These are phyloP conservation scores for Ustilago loliicola DNA, from an alignment of 1,284 basidiomycete species.

Conservation along the genomic window DNA sequence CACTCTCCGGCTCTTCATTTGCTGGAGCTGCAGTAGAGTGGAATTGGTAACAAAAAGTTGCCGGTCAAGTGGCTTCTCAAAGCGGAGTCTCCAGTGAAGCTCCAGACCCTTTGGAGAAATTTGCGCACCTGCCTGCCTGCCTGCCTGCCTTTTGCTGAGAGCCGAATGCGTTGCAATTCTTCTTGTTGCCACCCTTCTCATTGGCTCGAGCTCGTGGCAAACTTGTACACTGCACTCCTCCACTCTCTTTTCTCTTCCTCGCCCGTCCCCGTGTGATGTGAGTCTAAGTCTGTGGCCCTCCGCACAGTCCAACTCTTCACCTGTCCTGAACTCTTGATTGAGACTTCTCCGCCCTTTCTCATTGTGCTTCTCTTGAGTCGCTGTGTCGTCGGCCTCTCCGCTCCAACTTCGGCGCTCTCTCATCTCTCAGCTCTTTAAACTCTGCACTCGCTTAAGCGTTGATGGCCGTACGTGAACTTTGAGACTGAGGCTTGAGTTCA, in stretches of 20 bases:
- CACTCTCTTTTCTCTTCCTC: not conserved
- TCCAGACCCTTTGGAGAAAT: slow-evolving; percentile 19
- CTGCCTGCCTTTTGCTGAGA: not conserved
- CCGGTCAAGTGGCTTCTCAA: slow-evolving; percentile 19
- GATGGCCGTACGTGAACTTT: not conserved
- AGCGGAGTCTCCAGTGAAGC: slow-evolving; percentile 38
- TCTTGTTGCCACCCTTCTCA: slow-evolving; percentile 6
- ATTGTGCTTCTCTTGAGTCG: too few relatives aligned
- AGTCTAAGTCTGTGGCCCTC: slow-evolving; percentile 2
- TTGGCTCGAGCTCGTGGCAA: slow-evolving; percentile 20
- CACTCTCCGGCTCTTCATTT: not conserved
- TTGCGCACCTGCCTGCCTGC: not conserved
- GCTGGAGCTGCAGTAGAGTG: not conserved
- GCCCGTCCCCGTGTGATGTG: not conserved
- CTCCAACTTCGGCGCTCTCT: slow-evolving; percentile 5
- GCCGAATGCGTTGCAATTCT: slow-evolving; percentile 26
- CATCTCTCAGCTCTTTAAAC: not conserved
- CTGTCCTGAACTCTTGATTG: slow-evolving; percentile 10
- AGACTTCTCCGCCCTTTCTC: not conserved
- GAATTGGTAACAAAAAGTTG: slow-evolving; percentile 12
- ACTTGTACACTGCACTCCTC: not conserved
- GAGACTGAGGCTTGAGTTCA: not conserved
- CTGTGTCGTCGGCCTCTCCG: not conserved
- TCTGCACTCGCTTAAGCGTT: not conserved
- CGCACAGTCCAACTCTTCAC: slow-evolving; percentile 6